A percentile compares a stretch with the other conserved stretches of the same genome.
phyloP scores from a whole-genome alignment of 441 rosid species.

The Populus hybrid region DNA sequence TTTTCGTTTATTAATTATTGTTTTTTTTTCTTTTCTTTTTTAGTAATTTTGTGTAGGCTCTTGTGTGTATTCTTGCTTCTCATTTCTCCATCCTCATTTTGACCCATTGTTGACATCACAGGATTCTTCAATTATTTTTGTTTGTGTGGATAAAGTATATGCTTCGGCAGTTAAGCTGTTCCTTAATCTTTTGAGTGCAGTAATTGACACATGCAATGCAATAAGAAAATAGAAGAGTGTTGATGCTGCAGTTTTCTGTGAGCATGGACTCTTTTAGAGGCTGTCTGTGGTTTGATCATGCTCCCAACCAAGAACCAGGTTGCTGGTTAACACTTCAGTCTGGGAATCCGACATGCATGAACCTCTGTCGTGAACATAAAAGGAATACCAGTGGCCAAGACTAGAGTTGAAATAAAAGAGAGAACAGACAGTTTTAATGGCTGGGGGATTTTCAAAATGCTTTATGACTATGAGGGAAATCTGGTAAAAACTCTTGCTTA shows the following conservation, averaged over 20 bases:
- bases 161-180: background rate
- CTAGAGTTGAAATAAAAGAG: background rate
- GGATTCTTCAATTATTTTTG: slow-evolving; percentile 16
- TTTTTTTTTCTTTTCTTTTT: background rate
- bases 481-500: background rate
- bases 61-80: slow-evolving; percentile 25
- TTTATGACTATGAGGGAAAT: background rate
- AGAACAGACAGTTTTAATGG: background rate
- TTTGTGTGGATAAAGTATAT: slow-evolving; percentile 6
- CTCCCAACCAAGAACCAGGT: no score
- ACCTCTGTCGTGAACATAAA: no score
- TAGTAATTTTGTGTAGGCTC: slow-evolving; percentile 15
- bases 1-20: background rate
- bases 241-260: background rate
- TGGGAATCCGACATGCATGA: no score
- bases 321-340: no score
- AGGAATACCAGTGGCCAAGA: no score
- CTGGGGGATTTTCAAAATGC: no score
- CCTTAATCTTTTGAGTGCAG: background rate
- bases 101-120: slow-evolving; percentile 8
- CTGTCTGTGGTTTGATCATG: background rate
- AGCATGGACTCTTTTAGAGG: background rate
- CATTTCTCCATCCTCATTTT: slow-evolving; percentile 1
- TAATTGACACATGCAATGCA: background rate
- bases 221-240: background rate